These are phyloP conservation scores for Malus asiatica DNA, from an alignment of 306 rosid genomes.

Conservation along the genomic window DNA sequence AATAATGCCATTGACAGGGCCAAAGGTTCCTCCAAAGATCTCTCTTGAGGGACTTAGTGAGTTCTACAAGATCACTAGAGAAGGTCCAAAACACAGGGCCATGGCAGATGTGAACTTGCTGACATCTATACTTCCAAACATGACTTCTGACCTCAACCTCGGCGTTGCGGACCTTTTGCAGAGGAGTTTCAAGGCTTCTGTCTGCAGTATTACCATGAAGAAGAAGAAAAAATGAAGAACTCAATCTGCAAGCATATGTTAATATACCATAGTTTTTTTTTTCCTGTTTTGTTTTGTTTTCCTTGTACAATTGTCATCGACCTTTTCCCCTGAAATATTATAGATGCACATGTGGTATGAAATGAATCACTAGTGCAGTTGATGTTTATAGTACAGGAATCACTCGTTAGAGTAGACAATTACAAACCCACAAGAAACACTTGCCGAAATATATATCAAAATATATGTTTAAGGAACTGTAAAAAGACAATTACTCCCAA, in stretches of 20 bases:
- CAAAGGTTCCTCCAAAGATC: not conserved
- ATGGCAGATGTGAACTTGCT: not conserved
- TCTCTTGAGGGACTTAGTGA: not conserved
- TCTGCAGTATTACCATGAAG: not conserved
- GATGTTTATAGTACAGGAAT: too few relatives aligned
- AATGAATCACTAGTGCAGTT: too few relatives aligned
- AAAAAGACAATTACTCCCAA: not conserved
- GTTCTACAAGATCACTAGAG: not conserved
- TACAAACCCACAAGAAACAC: too few relatives aligned
- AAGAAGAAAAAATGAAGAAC: not conserved
- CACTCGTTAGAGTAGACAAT: too few relatives aligned
- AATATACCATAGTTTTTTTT: too few relatives aligned
- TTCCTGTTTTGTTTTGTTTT: not conserved
- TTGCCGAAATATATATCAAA: too few relatives aligned
- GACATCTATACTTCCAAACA: not conserved
- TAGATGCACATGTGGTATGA: too few relatives aligned
- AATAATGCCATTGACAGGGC: not conserved
- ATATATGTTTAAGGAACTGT: too few relatives aligned
- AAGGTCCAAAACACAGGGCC: not conserved
- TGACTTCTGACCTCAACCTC: conserved; percentile 1
- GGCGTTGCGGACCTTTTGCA: not conserved
- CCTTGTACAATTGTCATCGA: not conserved
- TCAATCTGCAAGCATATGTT: not conserved
- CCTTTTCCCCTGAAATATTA: too few relatives aligned
- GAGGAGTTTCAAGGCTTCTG: not conserved